Conservation (phyloP, 768 basidiomycete genomes). For the Hypholoma sublateritium region DNA sequence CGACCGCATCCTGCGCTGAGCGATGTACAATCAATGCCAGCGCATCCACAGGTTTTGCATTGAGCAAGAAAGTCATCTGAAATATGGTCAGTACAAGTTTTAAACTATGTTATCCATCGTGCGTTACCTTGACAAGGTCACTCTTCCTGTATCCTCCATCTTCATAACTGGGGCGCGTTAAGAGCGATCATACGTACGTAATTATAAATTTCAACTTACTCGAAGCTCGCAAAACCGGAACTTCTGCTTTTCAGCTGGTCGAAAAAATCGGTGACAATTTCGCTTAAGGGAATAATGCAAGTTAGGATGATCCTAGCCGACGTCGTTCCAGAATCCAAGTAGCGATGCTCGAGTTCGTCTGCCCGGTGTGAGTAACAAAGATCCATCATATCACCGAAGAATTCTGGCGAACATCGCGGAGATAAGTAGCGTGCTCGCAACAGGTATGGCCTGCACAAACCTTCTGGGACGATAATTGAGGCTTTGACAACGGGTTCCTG, state of each 20-base stretch:
- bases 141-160: slow-evolving; percentile 86
- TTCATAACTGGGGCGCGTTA: slow-evolving; percentile 68
- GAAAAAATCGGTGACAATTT: slow-evolving; percentile 95
- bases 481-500: slow-evolving; percentile 94
- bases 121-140: slow-evolving; percentile 77
- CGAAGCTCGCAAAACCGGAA: slow-evolving; percentile 90
- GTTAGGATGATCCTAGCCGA: slow-evolving; percentile 77
- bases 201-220: slow-evolving; percentile 49
- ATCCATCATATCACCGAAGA: slow-evolving; percentile 96
- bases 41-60: slow-evolving; percentile 89
- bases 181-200: not conserved
- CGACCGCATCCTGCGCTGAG: slow-evolving; percentile 72
- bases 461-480: slow-evolving; percentile 92
- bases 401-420: slow-evolving; percentile 49
- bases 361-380: slow-evolving; percentile 87
- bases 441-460: slow-evolving; percentile 34
- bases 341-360: slow-evolving; percentile 78
- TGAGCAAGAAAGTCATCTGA: slow-evolving; percentile 90
- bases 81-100: slow-evolving; percentile 4
- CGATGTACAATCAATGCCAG: slow-evolving; percentile 90
- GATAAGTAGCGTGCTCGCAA: not conserved
- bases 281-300: slow-evolving; percentile 83
- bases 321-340: slow-evolving; percentile 63
- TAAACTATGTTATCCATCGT: not conserved
- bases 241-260: slow-evolving; percentile 91